These are phyloP conservation scores for Jatropha podagrica DNA, from an alignment of 441 rosid genomes.

Conservation along the genomic window DNA sequence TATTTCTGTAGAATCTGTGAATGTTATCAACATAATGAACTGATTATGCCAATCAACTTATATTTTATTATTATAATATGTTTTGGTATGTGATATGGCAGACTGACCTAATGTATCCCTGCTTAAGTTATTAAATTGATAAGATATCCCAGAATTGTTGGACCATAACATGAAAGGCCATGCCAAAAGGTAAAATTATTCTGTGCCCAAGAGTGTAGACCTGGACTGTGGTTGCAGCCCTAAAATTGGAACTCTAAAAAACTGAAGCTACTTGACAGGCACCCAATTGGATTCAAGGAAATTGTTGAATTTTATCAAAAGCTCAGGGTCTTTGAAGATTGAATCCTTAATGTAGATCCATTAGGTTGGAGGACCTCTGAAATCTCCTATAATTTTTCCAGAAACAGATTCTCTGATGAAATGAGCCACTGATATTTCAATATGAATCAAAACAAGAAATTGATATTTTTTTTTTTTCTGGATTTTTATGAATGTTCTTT, in stretches of 20 bases:
- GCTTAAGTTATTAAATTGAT: neutral
- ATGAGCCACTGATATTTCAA: neutral
- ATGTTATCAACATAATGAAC: neutral
- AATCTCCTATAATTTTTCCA: neutral
- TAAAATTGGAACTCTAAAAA: neutral
- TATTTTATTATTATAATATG: too few species aligned
- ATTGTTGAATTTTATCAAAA: neutral
- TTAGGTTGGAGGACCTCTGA: too few species aligned
- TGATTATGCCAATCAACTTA: neutral
- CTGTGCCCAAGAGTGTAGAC: neutral
- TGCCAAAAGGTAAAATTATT: neutral
- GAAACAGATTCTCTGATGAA: neutral
- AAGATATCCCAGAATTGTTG: neutral
- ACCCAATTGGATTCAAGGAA: neutral
- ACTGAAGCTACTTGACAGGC: neutral
- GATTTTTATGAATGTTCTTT: neutral
- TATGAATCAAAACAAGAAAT: neutral
- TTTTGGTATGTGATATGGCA: neutral
- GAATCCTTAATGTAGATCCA: neutral
- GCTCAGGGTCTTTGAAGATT: neutral
- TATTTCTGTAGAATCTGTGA: neutral
- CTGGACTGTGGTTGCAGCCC: neutral
- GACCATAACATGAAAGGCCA: constrained; percentile 1
- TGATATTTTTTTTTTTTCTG: neutral
- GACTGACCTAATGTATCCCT: neutral